Evolutionary conservation across 2,329 filamentous ascomycete species (phyloP).

Genomic region (Ophiocordyceps polyrhachis-furcata): DNA sequence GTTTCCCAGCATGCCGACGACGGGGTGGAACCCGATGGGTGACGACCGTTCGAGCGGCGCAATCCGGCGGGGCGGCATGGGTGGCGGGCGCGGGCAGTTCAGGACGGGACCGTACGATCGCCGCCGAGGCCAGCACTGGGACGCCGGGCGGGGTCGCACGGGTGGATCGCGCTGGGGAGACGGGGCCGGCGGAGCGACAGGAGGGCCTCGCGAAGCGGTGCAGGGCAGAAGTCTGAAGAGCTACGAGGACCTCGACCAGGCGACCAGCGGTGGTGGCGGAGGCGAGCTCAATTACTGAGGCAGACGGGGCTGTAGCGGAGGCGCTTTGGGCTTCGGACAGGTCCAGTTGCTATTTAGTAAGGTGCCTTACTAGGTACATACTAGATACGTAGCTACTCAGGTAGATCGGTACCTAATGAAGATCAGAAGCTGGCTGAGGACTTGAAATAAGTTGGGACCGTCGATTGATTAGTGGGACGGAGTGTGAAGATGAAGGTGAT

Average conservation of each 20-base stretch:
- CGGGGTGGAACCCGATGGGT: conserved; percentile 30
- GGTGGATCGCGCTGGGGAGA: conserved; percentile 50
- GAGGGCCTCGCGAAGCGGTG: conserved; percentile 78
- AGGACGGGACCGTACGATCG: conserved; percentile 60
- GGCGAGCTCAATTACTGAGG: conserved; percentile 75
- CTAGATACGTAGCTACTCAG: too few relatives aligned
- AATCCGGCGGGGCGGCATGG: conserved; percentile 46
- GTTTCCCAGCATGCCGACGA: conserved; percentile 31
- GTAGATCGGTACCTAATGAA: too few relatives aligned
- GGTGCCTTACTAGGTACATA: too few relatives aligned
- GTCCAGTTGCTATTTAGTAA: too few relatives aligned
- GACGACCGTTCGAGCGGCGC: conserved; percentile 47
- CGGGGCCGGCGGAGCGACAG: conserved; percentile 55
- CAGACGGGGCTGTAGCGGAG: neutral
- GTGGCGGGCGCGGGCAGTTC: conserved; percentile 31
- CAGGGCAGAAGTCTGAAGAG: conserved; percentile 87
- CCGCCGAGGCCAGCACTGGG: conserved; percentile 37
- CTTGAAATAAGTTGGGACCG: too few relatives aligned
- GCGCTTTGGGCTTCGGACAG: too few relatives aligned
- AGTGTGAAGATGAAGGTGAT: too few relatives aligned
- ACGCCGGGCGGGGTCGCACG: conserved; percentile 29
- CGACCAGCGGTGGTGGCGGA: conserved; percentile 51
- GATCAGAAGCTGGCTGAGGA: too few relatives aligned
- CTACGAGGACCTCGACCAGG: conserved; percentile 92
- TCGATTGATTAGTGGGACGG: too few relatives aligned